These are phyloP conservation scores for Monilinia fructicola DNA, from an alignment of 2,329 filamentous ascomycete species.

Conservation along the genomic window DNA sequence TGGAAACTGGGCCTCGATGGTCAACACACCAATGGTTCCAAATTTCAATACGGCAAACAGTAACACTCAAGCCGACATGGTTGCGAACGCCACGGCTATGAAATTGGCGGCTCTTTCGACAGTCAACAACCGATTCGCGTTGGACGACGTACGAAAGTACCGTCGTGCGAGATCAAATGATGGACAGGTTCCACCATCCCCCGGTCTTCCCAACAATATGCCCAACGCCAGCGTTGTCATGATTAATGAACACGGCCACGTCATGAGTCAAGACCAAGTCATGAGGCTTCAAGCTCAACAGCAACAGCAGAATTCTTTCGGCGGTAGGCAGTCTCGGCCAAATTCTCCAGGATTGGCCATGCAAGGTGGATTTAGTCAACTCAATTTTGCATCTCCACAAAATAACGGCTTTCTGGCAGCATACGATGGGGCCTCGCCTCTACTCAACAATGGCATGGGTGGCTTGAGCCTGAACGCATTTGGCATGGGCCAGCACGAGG, in stretches of 20 bases:
- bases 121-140: slow-evolving; percentile 94
- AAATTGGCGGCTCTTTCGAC: slow-evolving; percentile 95
- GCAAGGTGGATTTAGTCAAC: slow-evolving; percentile 63
- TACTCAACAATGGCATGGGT: slow-evolving; percentile 69
- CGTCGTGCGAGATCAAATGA: slow-evolving; percentile 89
- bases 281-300: slow-evolving; percentile 72
- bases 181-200: slow-evolving; percentile 62
- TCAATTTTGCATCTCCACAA: slow-evolving; percentile 83
- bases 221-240: slow-evolving; percentile 80
- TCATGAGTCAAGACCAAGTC: slow-evolving; percentile 81
- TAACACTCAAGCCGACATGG: slow-evolving; percentile 83
- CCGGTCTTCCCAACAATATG: slow-evolving; percentile 63
- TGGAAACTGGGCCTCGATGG: slow-evolving; percentile 97
- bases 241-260: slow-evolving; percentile 90
- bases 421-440: slow-evolving; percentile 72
- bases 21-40: slow-evolving; percentile 92
- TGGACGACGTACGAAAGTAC: slow-evolving; percentile 96
- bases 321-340: slow-evolving; percentile 76
- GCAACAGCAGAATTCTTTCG: slow-evolving; percentile 55
- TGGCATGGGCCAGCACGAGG: slow-evolving; percentile 69
- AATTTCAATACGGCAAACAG: slow-evolving; percentile 66
- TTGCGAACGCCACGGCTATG: slow-evolving; percentile 98
- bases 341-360: slow-evolving; percentile 85
- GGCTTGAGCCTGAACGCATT: slow-evolving; percentile 72
- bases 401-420: slow-evolving; percentile 92